phyloP scores from a whole-genome alignment of 495 filamentous ascomycete genomes.

The Tuber magnatum region DNA sequence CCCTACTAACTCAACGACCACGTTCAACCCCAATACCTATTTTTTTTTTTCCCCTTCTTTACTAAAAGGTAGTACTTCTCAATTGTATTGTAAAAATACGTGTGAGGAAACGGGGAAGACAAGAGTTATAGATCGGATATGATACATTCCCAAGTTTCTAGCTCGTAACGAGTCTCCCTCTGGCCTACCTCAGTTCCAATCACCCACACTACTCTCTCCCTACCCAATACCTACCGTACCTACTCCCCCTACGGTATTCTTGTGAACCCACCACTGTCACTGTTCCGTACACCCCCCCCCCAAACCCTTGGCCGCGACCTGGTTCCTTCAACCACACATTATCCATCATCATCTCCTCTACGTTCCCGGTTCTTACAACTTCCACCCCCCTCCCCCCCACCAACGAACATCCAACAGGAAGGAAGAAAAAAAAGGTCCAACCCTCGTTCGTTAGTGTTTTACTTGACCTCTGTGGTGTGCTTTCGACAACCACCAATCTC shows the following conservation, averaged over 20 bases:
- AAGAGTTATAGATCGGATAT: constrained; percentile 4
- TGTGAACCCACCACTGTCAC: neutral
- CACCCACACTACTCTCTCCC: constrained; percentile 16
- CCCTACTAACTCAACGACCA: constrained; percentile 2
- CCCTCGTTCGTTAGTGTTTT: constrained; percentile 2
- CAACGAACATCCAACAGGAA: neutral
- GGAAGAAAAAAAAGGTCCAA: neutral
- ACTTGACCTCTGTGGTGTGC: constrained; percentile 1
- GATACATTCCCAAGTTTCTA: neutral
- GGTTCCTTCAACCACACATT: neutral
- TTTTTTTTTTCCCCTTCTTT: neutral
- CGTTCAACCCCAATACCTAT: neutral
- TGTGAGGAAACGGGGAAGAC: neutral
- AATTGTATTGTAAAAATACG: neutral
- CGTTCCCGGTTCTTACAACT: neutral
- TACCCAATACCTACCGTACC: constrained; percentile 32
- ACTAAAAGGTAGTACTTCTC: neutral
- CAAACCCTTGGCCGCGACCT: neutral
- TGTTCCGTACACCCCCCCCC: neutral
- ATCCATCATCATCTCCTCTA: neutral
- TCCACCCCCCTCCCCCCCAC: neutral
- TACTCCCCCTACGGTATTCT: constrained; percentile 19
- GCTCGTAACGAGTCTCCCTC: constrained; percentile 9
- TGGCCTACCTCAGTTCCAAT: neutral
- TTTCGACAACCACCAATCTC: constrained; percentile 2